These are phyloP conservation scores for Boletellus emodensis DNA, from an alignment of 768 basidiomycete genomes.

Conservation along the genomic window DNA sequence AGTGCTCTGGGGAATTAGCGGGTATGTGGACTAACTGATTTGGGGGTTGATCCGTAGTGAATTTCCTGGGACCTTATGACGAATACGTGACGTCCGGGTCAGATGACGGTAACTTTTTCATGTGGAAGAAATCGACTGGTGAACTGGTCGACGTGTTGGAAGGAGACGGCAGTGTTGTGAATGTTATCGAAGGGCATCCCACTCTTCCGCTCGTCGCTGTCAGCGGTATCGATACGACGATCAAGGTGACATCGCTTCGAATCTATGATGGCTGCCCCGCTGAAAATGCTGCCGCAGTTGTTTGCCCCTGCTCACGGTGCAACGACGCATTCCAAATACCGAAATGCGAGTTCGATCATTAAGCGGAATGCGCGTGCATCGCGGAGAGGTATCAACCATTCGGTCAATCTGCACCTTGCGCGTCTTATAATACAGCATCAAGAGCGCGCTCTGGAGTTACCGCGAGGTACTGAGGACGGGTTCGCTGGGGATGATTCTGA, in stretches of 20 bases:
- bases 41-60: constrained; percentile 46
- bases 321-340: constrained; percentile 53
- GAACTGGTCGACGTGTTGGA: constrained; percentile 72
- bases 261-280: background rate
- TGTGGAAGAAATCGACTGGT: constrained; percentile 74
- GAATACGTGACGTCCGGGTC: constrained; percentile 81
- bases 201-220: constrained; percentile 77
- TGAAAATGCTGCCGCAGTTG: constrained; percentile 39
- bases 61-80: constrained; percentile 75
- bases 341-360: constrained; percentile 52
- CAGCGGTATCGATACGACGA: constrained; percentile 80
- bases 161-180: constrained; percentile 78
- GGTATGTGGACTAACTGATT: background rate
- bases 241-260: constrained; percentile 54
- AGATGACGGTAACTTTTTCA: constrained; percentile 84
- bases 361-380: constrained; percentile 46
- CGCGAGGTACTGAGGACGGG: constrained; percentile 21
- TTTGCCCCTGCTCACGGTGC: constrained; percentile 54
- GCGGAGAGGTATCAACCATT: constrained; percentile 18
- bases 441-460: constrained; percentile 20
- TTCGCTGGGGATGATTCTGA: constrained; percentile 25
- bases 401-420: constrained; percentile 23
- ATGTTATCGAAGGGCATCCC: constrained; percentile 81
- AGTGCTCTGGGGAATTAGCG: constrained; percentile 19
- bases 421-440: constrained; percentile 32